Conservation (phyloP, 768 basidiomycete species). For the Nidularia sp. region DNA sequence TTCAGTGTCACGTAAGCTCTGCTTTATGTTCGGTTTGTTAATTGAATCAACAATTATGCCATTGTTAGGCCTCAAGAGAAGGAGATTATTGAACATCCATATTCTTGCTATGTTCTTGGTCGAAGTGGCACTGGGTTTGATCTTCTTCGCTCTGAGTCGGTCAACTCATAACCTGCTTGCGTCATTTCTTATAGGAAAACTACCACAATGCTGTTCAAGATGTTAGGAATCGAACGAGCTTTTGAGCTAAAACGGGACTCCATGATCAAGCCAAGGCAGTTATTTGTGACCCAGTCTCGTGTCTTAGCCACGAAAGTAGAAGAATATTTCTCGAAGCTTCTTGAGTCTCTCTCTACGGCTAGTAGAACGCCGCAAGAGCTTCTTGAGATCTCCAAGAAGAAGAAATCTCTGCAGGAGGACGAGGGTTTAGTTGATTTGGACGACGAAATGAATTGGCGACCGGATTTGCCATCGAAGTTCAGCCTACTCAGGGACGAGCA, state of each 20-base stretch:
- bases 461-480: conserved; percentile 45
- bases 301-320: conserved; percentile 68
- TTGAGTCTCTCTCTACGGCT: conserved; percentile 35
- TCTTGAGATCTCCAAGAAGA: conserved; percentile 14
- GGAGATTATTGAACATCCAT: conserved; percentile 52
- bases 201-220: conserved; percentile 74
- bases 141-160: too few relatives aligned
- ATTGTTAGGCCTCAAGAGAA: conserved; percentile 39
- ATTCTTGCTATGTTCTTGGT: conserved; percentile 65
- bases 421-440: conserved; percentile 33
- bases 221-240: conserved; percentile 62
- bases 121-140: conserved; percentile 71
- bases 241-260: conserved; percentile 33
- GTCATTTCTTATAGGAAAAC: conserved; percentile 50
- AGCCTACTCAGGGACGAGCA: conserved; percentile 54
- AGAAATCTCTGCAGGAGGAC: conserved; percentile 7
- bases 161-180: neutral
- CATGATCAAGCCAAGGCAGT: conserved; percentile 51
- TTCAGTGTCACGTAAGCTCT: conserved; percentile 39
- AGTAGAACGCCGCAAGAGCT: conserved; percentile 34
- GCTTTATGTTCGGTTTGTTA: neutral
- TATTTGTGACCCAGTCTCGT: conserved; percentile 71
- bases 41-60: neutral
- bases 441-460: conserved; percentile 34
- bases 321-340: conserved; percentile 54